These are phyloP conservation scores for Cicer yamashitae DNA, from an alignment of 306 rosid species.

Conservation along the genomic window DNA sequence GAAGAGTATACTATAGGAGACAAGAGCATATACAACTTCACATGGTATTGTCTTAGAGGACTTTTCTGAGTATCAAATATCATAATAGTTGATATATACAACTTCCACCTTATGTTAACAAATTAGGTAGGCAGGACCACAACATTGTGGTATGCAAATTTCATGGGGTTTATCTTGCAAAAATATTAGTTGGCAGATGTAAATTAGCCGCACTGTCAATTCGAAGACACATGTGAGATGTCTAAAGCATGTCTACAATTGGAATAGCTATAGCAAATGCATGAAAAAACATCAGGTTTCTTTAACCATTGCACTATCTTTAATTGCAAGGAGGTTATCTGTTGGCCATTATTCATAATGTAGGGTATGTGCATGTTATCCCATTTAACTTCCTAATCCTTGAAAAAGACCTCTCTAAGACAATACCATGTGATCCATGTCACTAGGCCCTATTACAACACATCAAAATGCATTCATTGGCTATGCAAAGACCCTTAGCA, in stretches of 20 bases:
- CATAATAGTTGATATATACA: slow-evolving; percentile 33
- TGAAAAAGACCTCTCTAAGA: slow-evolving; percentile 31
- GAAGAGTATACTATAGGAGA: not conserved
- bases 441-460: not conserved
- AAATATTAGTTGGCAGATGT: not conserved
- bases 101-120: slow-evolving; percentile 26
- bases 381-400: slow-evolving; percentile 1
- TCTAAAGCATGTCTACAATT: slow-evolving; percentile 37
- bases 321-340: slow-evolving; percentile 4
- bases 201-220: slow-evolving; percentile 2
- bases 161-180: not conserved
- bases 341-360: slow-evolving; percentile 28
- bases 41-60: slow-evolving; percentile 51
- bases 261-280: slow-evolving; percentile 8
- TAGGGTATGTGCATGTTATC: not conserved
- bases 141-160: not conserved
- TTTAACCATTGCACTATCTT: not conserved
- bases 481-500: not conserved
- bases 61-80: not conserved
- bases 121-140: not conserved
- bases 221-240: slow-evolving; percentile 28
- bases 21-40: slow-evolving; percentile 35
- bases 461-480: not conserved
- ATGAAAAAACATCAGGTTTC: slow-evolving; percentile 10
- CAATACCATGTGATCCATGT: slow-evolving; percentile 43